Evolutionary conservation across 768 basidiomycete genomes (phyloP).

Genomic region (Pilatotrama ljubarskyi): DNA sequence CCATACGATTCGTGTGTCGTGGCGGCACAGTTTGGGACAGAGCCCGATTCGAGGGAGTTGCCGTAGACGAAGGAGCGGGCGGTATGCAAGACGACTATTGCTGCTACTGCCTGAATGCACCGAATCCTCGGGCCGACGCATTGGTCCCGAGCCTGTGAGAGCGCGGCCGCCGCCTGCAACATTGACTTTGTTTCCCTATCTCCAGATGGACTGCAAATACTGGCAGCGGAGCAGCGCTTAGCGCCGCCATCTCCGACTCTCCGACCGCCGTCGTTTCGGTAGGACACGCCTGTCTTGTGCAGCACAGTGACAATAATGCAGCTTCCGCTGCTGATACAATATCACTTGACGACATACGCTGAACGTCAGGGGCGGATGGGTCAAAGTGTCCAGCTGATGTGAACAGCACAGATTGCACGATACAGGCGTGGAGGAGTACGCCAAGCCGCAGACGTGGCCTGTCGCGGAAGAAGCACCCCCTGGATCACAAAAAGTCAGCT

Average conservation of each 20-base stretch:
- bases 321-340: too few species aligned
- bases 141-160: background rate
- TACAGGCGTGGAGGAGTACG: background rate
- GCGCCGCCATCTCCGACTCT: too few species aligned
- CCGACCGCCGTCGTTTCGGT: too few species aligned
- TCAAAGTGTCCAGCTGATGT: background rate
- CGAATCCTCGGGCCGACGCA: background rate
- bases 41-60: constrained; percentile 1
- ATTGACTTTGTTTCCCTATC: background rate
- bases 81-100: too few species aligned
- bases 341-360: too few species aligned
- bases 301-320: too few species aligned
- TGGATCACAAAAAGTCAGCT: background rate
- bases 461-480: constrained; percentile 1
- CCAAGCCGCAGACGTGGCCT: background rate
- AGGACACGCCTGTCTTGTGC: too few species aligned
- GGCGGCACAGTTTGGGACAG: background rate
- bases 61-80: too few species aligned
- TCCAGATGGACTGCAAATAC: background rate
- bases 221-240: background rate
- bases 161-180: background rate
- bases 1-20: background rate
- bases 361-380: too few species aligned
- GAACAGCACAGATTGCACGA: background rate
- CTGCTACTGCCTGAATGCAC: background rate